Conservation (phyloP, 805 yeast genomes). For the Metschnikowia corniflorae region DNA sequence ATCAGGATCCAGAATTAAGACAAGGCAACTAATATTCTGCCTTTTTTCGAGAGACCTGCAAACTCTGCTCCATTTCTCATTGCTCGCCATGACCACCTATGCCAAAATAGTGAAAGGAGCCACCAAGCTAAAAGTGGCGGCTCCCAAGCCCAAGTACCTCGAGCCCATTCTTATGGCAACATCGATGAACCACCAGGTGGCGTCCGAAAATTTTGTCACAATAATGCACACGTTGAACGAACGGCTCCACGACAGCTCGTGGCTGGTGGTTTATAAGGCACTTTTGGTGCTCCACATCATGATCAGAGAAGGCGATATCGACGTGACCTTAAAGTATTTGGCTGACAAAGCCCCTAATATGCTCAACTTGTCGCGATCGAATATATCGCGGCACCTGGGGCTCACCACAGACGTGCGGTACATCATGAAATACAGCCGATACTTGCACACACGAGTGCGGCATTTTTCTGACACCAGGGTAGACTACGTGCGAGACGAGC, state of each 20-base stretch:
- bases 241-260: constrained; percentile 74
- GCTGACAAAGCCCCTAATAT: constrained; percentile 45
- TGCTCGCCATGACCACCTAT: constrained; percentile 30
- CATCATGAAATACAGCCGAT: constrained; percentile 65
- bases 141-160: constrained; percentile 95
- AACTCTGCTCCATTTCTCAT: too few species aligned
- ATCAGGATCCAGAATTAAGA: too few species aligned
- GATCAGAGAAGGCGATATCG: constrained; percentile 86
- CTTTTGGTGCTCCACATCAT: constrained; percentile 82
- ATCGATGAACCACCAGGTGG: constrained; percentile 41
- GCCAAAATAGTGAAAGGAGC: constrained; percentile 69
- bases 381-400: constrained; percentile 36
- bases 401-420: constrained; percentile 49
- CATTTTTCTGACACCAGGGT: constrained; percentile 62
- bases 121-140: constrained; percentile 66
- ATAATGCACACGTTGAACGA: constrained; percentile 62
- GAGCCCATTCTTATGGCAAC: constrained; percentile 86
- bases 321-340: constrained; percentile 64
- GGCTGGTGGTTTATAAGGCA: constrained; percentile 89
- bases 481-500: constrained; percentile 77
- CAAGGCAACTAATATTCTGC: too few species aligned
- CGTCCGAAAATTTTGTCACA: constrained; percentile 54
- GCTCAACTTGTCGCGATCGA: constrained; percentile 42
- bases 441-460: constrained; percentile 62
- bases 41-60: too few species aligned